Evolutionary conservation across 2,329 filamentous ascomycete species (phyloP), one percentile per base, ranked within the genome.

Genomic region (Clonostachys byssicola): DNA sequence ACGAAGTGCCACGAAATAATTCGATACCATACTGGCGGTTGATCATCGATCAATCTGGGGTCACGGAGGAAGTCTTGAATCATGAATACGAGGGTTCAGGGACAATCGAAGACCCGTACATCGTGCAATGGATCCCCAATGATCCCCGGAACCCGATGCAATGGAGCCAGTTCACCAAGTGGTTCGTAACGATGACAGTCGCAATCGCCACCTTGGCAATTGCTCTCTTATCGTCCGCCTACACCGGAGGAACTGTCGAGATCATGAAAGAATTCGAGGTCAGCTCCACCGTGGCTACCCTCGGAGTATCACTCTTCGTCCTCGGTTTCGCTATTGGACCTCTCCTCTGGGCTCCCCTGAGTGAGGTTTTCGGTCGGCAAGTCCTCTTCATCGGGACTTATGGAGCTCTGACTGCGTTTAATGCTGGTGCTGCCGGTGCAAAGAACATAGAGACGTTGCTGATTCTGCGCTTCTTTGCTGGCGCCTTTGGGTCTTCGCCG

Each of bases 191-290:
- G 2, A 58, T 76, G 42, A 57, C 81, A 42, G 77, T 81, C 43
- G 80, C 83, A 12, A 54, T 85, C 18, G 77, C 83, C 18, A 84
- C 83, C 2, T 70, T 88, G 42, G 82, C 72, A 20, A 81, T 87
- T 23, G 72, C 83, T 10, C 81, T 88, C 55, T 78, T 79, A 41
- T 85, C 81, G 12, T 81, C 78, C 4, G 82, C 82, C 13, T 85
- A 77, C 60, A 36, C 43, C 3, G 43, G 45, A 40, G 35, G 33
- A 4, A 14, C 43, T 6, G 30, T 17, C 10, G 48, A 92, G 64
- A 78, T 94, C 61, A 79, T 81, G 48, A 66, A 71, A 14, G 85
- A 92, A 51, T 92, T 95, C 55, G 66, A 77, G 51, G 75, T 77
- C 52, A 85, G 85, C 1, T 75, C 77, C 45, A 69, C 87, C 38